Evolutionary conservation across 1,284 basidiomycete genomes (phyloP).

Genomic region (Rhodotorula sp.): DNA sequence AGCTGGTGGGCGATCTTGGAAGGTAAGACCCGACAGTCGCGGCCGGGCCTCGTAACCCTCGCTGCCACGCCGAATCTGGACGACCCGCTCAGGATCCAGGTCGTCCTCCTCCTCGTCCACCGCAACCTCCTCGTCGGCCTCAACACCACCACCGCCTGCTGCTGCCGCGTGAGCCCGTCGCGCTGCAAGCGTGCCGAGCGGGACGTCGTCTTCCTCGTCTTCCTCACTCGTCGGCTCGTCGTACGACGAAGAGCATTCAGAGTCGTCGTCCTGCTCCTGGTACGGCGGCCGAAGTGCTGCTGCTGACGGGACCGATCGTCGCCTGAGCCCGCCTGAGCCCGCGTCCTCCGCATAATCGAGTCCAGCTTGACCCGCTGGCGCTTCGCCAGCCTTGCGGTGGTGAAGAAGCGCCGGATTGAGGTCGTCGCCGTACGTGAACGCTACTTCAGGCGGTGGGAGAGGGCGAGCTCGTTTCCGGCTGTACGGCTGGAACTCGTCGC

Average conservation of each 20-base stretch:
- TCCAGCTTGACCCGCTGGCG: not conserved
- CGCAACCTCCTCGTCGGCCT: not conserved
- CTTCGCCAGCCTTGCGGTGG: not conserved
- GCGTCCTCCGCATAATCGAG: not conserved
- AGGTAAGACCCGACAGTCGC: not conserved
- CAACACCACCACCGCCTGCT: not conserved
- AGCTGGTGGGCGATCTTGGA: not conserved
- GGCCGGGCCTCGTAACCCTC: slow-evolving; percentile 39
- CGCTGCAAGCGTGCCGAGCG: slow-evolving; percentile 15
- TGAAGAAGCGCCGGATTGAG: slow-evolving; percentile 23
- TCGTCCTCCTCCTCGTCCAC: slow-evolving; percentile 27
- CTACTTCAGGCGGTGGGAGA: slow-evolving; percentile 51
- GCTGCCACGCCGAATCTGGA: slow-evolving; percentile 34
- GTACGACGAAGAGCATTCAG: slow-evolving; percentile 1
- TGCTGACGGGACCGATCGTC: too few relatives aligned
- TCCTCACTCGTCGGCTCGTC: not conserved
- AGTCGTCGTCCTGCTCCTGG: not conserved
- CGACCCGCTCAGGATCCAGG: slow-evolving; percentile 14
- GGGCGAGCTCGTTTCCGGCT: slow-evolving; percentile 28
- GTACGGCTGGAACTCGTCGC: slow-evolving; percentile 50
- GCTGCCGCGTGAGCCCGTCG: not conserved
- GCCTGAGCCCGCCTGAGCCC: not conserved
- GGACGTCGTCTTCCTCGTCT: slow-evolving; percentile 24
- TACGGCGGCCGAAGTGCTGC: not conserved
- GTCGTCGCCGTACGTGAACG: slow-evolving; percentile 81